Evolutionary conservation across 768 basidiomycete species (phyloP).

Genomic region (Naganishia antarctica): DNA sequence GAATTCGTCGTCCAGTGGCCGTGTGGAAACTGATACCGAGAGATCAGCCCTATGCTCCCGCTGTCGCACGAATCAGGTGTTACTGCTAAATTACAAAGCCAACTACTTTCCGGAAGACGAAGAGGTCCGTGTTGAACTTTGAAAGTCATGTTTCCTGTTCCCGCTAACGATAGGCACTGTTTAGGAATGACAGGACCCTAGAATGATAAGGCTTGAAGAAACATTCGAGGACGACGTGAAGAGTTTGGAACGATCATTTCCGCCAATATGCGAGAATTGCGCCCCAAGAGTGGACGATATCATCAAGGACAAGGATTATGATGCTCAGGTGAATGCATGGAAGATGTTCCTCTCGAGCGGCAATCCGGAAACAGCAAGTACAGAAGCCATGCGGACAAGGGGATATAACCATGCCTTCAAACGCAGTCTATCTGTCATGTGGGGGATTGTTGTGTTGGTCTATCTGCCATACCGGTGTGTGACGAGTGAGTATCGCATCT

Average conservation of each 20-base stretch:
- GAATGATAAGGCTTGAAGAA: slow-evolving; percentile 18
- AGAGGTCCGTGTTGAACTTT: not conserved
- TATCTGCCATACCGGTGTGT: slow-evolving; percentile 5
- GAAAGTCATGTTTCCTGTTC: too few species aligned
- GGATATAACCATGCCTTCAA: not conserved
- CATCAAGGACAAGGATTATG: slow-evolving; percentile 19
- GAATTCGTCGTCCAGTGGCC: not conserved
- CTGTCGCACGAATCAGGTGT: slow-evolving; percentile 20
- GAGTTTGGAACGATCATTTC: slow-evolving; percentile 5
- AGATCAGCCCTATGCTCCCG: not conserved
- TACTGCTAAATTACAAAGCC: slow-evolving; percentile 15
- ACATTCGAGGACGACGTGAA: not conserved
- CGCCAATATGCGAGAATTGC: slow-evolving; percentile 16
- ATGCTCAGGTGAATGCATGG: slow-evolving; percentile 14
- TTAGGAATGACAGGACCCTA: slow-evolving; percentile 20
- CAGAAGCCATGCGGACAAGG: not conserved
- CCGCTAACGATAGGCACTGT: not conserved
- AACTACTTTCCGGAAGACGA: slow-evolving; percentile 22
- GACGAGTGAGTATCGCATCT: not conserved
- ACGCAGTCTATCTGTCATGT: not conserved
- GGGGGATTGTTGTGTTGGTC: not conserved
- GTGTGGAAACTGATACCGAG: not conserved
- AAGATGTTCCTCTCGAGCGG: slow-evolving; percentile 5
- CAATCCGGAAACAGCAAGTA: not conserved
- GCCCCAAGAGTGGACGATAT: slow-evolving; percentile 12